phyloP scores from a whole-genome alignment of 768 basidiomycete species.

The Lentinus tigrinus region DNA sequence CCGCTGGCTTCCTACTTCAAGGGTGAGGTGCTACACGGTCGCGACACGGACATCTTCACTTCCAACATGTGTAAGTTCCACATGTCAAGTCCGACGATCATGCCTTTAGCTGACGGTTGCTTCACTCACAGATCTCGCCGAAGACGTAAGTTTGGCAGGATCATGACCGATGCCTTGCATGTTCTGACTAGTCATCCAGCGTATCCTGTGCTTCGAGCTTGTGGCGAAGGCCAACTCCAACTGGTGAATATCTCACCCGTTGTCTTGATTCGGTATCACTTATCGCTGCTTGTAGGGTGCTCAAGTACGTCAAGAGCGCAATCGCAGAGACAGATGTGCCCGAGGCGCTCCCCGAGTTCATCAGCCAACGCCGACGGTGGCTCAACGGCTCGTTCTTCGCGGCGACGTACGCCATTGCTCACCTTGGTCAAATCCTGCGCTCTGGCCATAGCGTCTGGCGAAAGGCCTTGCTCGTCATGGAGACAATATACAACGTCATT shows the following conservation, averaged over 20 bases:
- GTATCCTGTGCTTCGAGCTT: slow-evolving; percentile 79
- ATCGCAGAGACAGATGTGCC: slow-evolving; percentile 94
- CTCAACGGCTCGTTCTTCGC: slow-evolving; percentile 94
- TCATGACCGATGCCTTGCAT: not conserved
- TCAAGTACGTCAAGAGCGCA: slow-evolving; percentile 94
- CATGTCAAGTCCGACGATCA: not conserved
- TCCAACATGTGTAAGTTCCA: slow-evolving; percentile 86
- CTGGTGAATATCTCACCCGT: slow-evolving; percentile 50
- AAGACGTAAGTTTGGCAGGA: slow-evolving; percentile 54
- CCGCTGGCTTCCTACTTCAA: slow-evolving; percentile 97
- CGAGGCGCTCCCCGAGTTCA: slow-evolving; percentile 90
- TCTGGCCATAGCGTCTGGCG: slow-evolving; percentile 80
- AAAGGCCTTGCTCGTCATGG: slow-evolving; percentile 71
- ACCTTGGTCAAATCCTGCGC: slow-evolving; percentile 73
- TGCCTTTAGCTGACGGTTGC: not conserved
- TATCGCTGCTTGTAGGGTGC: slow-evolving; percentile 56
- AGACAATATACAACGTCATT: slow-evolving; percentile 85
- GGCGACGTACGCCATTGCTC: slow-evolving; percentile 88
- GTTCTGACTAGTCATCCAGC: slow-evolving; percentile 39
- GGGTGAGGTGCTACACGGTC: slow-evolving; percentile 83
- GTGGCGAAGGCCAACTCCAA: slow-evolving; percentile 75
- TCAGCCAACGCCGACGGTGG: slow-evolving; percentile 87
- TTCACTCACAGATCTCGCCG: slow-evolving; percentile 66
- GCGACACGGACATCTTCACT: slow-evolving; percentile 89
- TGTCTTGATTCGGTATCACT: slow-evolving; percentile 18